Percentiles rank a stretch among this genome's conserved stretches.
Conservation (phyloP, 163 green algal species). For the Coccomyxa subellipsoidea region DNA sequence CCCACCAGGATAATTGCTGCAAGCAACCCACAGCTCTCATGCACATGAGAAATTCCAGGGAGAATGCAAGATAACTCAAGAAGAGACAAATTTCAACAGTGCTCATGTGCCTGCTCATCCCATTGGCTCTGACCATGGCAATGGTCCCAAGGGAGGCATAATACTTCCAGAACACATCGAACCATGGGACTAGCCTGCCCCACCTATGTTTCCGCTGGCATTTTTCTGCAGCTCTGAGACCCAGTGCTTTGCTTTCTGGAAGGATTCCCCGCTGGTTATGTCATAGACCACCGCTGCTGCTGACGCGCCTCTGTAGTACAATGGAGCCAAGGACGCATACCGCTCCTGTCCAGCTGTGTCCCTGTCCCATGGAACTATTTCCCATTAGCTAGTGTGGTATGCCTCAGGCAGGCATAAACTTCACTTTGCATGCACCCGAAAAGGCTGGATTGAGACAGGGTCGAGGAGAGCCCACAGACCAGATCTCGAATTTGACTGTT, state of each 20-base stretch:
- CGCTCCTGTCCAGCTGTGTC: slow-evolving; percentile 84
- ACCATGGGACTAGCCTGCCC: no score
- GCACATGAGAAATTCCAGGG: slow-evolving; percentile 52
- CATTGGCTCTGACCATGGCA: no score
- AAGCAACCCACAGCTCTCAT: slow-evolving; percentile 65
- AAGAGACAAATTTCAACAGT: background rate
- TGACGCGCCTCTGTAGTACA: slow-evolving; percentile 79
- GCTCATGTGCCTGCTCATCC: no score
- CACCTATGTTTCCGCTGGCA: slow-evolving; percentile 32
- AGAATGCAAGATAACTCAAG: background rate
- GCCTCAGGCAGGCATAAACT: no score
- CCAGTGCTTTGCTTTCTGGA: slow-evolving; percentile 75
- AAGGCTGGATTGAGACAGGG: background rate
- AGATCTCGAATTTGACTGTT: slow-evolving; percentile 76
- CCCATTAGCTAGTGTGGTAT: no score
- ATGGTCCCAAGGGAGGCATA: no score
- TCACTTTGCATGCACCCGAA: no score
- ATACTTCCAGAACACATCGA: background rate
- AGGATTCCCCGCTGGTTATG: slow-evolving; percentile 53
- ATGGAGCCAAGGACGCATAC: slow-evolving; percentile 73
- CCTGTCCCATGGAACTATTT: no score
- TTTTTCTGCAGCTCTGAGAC: slow-evolving; percentile 73
- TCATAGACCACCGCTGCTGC: slow-evolving; percentile 78
- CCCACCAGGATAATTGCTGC: slow-evolving; percentile 73
- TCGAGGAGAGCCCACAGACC: slow-evolving; percentile 19